These are phyloP conservation scores for Teunomyces aglyptinius DNA, from an alignment of 805 yeast genomes.

Conservation along the genomic window DNA sequence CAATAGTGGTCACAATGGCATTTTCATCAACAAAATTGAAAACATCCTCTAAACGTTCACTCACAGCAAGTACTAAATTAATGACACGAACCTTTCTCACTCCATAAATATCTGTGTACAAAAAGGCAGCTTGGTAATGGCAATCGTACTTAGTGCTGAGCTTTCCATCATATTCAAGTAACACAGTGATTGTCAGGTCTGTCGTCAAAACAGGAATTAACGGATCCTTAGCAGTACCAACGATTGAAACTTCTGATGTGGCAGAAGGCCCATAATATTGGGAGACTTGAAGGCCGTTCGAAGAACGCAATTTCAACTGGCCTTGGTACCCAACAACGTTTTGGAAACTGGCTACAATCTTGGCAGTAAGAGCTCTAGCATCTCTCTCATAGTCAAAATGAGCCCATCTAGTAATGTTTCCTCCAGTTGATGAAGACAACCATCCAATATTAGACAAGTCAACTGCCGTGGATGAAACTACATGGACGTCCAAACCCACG, in stretches of 20 bases:
- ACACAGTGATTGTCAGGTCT: conserved; percentile 66
- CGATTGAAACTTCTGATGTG: conserved; percentile 20
- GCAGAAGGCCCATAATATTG: conserved; percentile 63
- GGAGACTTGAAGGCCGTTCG: conserved; percentile 79
- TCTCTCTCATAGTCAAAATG: conserved; percentile 68
- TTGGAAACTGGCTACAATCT: conserved; percentile 51
- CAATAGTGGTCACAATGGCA: conserved; percentile 37
- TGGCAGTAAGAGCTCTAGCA: conserved; percentile 61
- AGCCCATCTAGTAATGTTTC: conserved; percentile 61
- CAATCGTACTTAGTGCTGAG: conserved; percentile 70
- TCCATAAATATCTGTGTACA: conserved; percentile 80
- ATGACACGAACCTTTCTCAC: conserved; percentile 81
- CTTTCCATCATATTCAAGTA: conserved; percentile 75
- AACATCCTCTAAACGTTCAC: conserved; percentile 68
- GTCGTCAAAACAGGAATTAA: conserved; percentile 61
- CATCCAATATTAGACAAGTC: conserved; percentile 74
- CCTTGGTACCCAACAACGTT: conserved; percentile 72
- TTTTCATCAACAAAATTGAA: conserved; percentile 77
- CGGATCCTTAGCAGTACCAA: conserved; percentile 53
- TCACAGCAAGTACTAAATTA: conserved; percentile 77
- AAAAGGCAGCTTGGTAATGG: conserved; percentile 86
- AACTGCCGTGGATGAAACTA: conserved; percentile 60
- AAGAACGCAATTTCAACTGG: conserved; percentile 79
- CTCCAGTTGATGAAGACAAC: conserved; percentile 71
- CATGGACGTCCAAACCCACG: conserved; percentile 76